These are phyloP conservation scores for Skeletonema tropicum DNA, from an alignment of 108 stramenopile species.

Conservation along the genomic window DNA sequence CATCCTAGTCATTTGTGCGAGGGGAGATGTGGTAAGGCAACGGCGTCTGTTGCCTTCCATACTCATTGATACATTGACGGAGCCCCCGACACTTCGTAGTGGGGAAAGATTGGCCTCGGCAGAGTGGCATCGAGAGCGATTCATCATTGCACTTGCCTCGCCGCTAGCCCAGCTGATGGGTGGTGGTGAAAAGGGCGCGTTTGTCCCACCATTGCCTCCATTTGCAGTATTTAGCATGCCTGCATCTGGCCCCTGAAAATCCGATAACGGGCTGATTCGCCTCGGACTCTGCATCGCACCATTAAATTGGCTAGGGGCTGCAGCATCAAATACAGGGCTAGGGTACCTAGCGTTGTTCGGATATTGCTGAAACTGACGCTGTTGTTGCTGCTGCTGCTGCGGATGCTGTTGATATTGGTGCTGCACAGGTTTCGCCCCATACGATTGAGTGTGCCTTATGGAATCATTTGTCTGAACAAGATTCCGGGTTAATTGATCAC, in stretches of 20 bases:
- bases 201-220: slow-evolving; percentile 16
- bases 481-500: slow-evolving; percentile 11
- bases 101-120: slow-evolving; percentile 35
- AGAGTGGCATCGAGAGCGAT: slow-evolving; percentile 46
- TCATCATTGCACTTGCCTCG: slow-evolving; percentile 24
- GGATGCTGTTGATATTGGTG: slow-evolving; percentile 13
- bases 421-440: neutral
- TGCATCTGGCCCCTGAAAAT: slow-evolving; percentile 54
- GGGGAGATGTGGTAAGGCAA: slow-evolving; percentile 69
- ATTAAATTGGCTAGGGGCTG: slow-evolving; percentile 24
- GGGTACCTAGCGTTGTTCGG: slow-evolving; percentile 35
- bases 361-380: slow-evolving; percentile 10
- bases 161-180: neutral
- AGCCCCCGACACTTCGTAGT: slow-evolving; percentile 11
- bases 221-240: slow-evolving; percentile 24
- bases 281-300: neutral
- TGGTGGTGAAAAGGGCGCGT: slow-evolving; percentile 29
- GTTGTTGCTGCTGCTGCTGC: neutral
- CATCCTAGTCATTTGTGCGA: slow-evolving; percentile 28
- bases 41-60: slow-evolving; percentile 55
- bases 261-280: slow-evolving; percentile 28
- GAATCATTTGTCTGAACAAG: slow-evolving; percentile 25
- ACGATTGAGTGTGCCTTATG: slow-evolving; percentile 7
- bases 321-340: slow-evolving; percentile 47
- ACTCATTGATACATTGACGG: slow-evolving; percentile 33